Base-by-base conservation (phyloP, 495 filamentous ascomycete genomes). In the Cryomyces antarcticus region DNA sequence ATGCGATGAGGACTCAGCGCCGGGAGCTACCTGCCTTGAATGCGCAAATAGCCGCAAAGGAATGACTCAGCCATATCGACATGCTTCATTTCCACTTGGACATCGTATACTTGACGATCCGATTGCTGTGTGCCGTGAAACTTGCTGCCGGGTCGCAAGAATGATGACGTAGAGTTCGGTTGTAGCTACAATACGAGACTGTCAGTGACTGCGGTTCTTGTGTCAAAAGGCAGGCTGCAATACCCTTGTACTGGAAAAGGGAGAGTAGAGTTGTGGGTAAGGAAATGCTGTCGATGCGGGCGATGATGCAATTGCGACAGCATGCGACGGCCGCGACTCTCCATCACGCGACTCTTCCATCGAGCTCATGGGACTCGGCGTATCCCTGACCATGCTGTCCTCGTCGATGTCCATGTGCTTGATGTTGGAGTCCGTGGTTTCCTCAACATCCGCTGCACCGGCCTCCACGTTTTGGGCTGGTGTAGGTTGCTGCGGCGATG, bases 1-100 rank as follows among this genome's bases (percentile, higher is more conserved):
- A 41, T 30, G 17, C 13, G 13, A 38, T 4, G 24, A 7, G 12
- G 5, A 27, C 7, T 5, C 37, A 37, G 5, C 4, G 12, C 11
- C 5, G 10, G 7, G 7, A 10, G 11, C 5, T 7, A 35, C 72
- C 41, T 50, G 88, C 89, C 89, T 82, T 96, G 80, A 41, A 99
- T 99, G 48, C 80, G 80, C 42, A 99, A 71, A 60, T 93, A 96
- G 30, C 92, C 92, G 55, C 88, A 95, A 9, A 99, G 69, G 49
- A 88, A 93, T 9, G 92, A 96, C 57, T 96, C 84, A 31, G 74
- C 67, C 73, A 96, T 80, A 57, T 96, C 86, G 42, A 99, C 84
- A 58, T 93, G 77, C 59, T 95, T 95, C 52, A 99, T 82, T 55
- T 95, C 86, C 37, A 99, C 92, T 48, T 94, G 80, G 5, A 99